Conservation (phyloP, 2,329 filamentous ascomycete species). For the Colletotrichum spinosum region DNA sequence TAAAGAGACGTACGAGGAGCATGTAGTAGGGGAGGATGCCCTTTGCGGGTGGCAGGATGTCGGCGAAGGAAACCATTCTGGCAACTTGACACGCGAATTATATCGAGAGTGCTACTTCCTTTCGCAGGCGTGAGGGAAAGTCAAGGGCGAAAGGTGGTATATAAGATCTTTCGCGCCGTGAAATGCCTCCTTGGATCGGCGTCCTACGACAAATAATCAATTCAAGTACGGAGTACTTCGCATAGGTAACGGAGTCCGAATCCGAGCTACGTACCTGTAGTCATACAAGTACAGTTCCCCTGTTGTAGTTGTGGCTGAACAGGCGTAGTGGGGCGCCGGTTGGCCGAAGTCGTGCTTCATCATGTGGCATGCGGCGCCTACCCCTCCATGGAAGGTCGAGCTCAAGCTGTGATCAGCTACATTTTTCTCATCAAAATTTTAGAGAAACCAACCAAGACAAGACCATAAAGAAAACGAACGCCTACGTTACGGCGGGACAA, state of each 20-base stretch:
- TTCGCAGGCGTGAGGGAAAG: not conserved
- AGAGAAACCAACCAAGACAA: no score
- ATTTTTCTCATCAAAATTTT: no score
- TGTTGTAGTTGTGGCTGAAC: slow-evolving; percentile 12
- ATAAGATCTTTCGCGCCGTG: not conserved
- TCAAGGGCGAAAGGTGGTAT: not conserved
- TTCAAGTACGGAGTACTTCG: slow-evolving; percentile 1
- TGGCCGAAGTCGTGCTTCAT: slow-evolving; percentile 29
- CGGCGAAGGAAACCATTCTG: slow-evolving; percentile 58
- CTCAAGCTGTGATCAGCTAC: no score
- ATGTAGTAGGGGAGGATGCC: slow-evolving; percentile 71
- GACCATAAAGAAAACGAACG: no score
- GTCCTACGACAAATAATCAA: not conserved
- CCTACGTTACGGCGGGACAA: no score
- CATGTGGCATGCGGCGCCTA: slow-evolving; percentile 15
- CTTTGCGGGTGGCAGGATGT: slow-evolving; percentile 60
- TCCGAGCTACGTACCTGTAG: not conserved
- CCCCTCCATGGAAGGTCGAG: no score
- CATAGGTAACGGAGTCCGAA: slow-evolving; percentile 5
- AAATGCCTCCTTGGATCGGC: not conserved
- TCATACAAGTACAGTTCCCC: not conserved
- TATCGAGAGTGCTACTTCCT: not conserved
- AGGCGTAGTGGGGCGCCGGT: not conserved
- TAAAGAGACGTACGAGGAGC: slow-evolving; percentile 58
- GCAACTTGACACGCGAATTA: not conserved